Base-by-base conservation (phyloP, 805 yeast genomes). In the Metschnikowia henanensis region DNA sequence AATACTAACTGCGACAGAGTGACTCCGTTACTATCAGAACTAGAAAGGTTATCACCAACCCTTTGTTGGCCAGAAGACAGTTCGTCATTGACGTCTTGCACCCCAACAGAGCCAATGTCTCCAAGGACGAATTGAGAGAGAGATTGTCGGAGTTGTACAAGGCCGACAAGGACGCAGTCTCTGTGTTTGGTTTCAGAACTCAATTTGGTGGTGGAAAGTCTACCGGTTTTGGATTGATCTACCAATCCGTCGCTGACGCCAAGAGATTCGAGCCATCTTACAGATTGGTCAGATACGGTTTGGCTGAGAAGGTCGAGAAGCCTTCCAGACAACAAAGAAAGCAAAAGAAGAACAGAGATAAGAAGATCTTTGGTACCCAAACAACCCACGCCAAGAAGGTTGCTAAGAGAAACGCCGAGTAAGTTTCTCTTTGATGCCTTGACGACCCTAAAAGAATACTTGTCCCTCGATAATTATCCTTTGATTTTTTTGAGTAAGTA, bases 1-100 rank as follows among this genome's bases (percentile, higher is more conserved):
- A 29, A 18, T 60, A 60, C 64, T 60, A 60, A 57, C 57, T 12
- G 34, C 29, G 31, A 43, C 64, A 87, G 96, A 87, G 95, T 85
- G 99, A 94, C 95, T 91, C 98, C 75, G 91, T 94, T 79, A 94
- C 99, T 71, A 87, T 94, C 83, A 92, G 98, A 85, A 92, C 98
- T 76, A 87, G 98, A 86, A 92, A 85, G 82, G 97, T 92, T 80
- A 87, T 92, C 78, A 78, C 96, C 79, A 94, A 94, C 95, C 97
- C 98, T 73, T 87, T 94, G 75, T 87, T 94, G 77, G 91, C 89
- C 73, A 92, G 99, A 85, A 91, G 96, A 81, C 99, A 94, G 81
- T 94, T 94, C 76, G 99, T 94, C 80, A 83, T 94, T 72, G 99
- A 94, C 80, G 97, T 94, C 66, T 83, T 91, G 75, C 99, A 94